Conservation (phyloP, 2,329 filamentous ascomycete species). For the Microdochium nivale region DNA sequence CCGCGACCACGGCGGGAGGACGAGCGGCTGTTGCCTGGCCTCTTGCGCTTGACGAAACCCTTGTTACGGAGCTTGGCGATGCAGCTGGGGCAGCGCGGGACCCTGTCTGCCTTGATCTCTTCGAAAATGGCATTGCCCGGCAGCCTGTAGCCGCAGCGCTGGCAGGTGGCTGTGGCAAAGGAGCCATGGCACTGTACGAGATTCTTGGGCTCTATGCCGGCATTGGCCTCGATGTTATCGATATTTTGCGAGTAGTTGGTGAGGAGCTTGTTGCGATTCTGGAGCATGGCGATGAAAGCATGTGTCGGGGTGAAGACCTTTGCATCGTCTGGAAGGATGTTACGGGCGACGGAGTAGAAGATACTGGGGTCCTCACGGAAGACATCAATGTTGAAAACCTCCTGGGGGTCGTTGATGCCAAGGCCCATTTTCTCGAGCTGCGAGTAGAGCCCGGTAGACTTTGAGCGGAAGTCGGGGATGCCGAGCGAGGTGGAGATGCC, state of each 20-base stretch:
- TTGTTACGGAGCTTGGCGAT: conserved; percentile 41
- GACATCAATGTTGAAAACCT: conserved; percentile 85
- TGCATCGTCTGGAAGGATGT: conserved; percentile 69
- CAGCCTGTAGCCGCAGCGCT: conserved; percentile 69
- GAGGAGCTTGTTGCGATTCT: conserved; percentile 79
- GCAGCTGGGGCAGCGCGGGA: conserved; percentile 73
- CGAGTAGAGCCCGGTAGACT: conserved; percentile 84
- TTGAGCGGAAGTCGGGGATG: conserved; percentile 94
- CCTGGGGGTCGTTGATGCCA: conserved; percentile 68
- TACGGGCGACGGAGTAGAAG: conserved; percentile 86
- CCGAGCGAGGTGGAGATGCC: conserved; percentile 95
- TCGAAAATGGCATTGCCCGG: conserved; percentile 70
- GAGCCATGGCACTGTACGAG: conserved; percentile 95
- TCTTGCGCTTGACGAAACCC: conserved; percentile 45
- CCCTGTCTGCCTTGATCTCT: conserved; percentile 65
- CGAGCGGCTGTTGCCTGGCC: conserved; percentile 31
- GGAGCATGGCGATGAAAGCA: conserved; percentile 82
- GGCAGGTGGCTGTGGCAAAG: conserved; percentile 85
- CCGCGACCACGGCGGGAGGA: conserved; percentile 26
- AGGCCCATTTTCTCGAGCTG: conserved; percentile 71
- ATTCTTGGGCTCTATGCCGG: conserved; percentile 72
- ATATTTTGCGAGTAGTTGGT: conserved; percentile 99
- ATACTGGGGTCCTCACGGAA: conserved; percentile 81
- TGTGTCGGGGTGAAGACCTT: conserved; percentile 86
- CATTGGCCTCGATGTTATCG: conserved; percentile 85